Percentiles rank a stretch among this genome's conserved stretches.
Conservation (phyloP, 1,284 basidiomycete species). For the Pseudozyma sp. region DNA sequence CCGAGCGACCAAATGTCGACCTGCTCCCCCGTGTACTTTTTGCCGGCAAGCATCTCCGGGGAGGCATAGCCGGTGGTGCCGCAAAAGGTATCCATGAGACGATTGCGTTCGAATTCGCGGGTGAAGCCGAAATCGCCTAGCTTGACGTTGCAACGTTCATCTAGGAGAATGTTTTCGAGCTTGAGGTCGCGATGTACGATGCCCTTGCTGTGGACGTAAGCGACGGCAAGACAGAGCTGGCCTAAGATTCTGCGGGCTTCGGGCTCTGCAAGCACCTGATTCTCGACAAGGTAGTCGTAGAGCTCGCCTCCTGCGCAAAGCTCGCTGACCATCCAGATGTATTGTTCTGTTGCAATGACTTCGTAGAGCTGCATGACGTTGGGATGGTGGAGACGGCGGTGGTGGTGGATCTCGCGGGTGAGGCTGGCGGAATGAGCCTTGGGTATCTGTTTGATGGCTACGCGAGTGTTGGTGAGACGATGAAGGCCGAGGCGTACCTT, state of each 20-base stretch:
- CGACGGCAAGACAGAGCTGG: slow-evolving; percentile 70
- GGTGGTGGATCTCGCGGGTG: slow-evolving; percentile 97
- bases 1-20: slow-evolving; percentile 98
- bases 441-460: slow-evolving; percentile 97
- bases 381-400: slow-evolving; percentile 93
- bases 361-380: slow-evolving; percentile 96
- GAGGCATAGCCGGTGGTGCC: slow-evolving; percentile 95
- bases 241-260: slow-evolving; percentile 69
- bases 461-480: slow-evolving; percentile 75
- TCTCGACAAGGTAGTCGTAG: slow-evolving; percentile 71
- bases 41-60: slow-evolving; percentile 91
- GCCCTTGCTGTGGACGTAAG: slow-evolving; percentile 69
- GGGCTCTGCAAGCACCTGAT: slow-evolving; percentile 63
- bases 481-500: slow-evolving; percentile 93
- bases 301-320: slow-evolving; percentile 87
- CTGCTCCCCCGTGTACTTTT: slow-evolving; percentile 92
- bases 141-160: slow-evolving; percentile 70
- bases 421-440: slow-evolving; percentile 80
- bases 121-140: slow-evolving; percentile 97
- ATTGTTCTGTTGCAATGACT: slow-evolving; percentile 92
- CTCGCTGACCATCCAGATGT: slow-evolving; percentile 97
- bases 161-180: slow-evolving; percentile 73
- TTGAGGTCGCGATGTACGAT: slow-evolving; percentile 71
- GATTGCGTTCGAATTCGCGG: slow-evolving; percentile 86
- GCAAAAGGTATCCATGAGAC: slow-evolving; percentile 92